These are phyloP conservation scores for Phytophthora capsici DNA, from an alignment of 352 stramenopile species.

Conservation along the genomic window DNA sequence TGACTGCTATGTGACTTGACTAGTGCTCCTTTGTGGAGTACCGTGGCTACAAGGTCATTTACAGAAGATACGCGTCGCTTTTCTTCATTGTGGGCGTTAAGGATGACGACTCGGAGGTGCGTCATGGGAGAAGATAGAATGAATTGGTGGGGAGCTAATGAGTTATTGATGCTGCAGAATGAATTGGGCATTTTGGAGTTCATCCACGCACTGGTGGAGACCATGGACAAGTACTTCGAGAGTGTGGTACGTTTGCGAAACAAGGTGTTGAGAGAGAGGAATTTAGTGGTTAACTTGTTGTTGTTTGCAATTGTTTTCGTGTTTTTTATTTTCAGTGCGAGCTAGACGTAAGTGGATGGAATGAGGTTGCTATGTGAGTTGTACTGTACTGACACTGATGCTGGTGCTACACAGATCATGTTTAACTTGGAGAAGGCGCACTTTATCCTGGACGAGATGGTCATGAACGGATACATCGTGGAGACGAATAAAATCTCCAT, in stretches of 20 bases:
- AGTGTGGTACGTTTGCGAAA: constrained; percentile 88
- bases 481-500: constrained; percentile 99
- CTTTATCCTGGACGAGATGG: constrained; percentile 95
- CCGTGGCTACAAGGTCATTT: constrained; percentile 99
- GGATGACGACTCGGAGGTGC: constrained; percentile 92
- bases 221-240: constrained; percentile 99
- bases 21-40: constrained; percentile 99
- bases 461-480: constrained; percentile 99
- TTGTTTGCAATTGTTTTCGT: constrained; percentile 4
- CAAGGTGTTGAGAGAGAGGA: background rate
- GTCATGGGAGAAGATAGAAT: background rate
- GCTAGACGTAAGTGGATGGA: constrained; percentile 69
- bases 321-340: constrained; percentile 69
- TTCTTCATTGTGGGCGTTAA: constrained; percentile 99
- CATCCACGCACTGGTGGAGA: constrained; percentile 99
- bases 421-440: constrained; percentile 93
- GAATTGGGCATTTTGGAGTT: constrained; percentile 99
- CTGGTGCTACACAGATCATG: constrained; percentile 76
- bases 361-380: background rate
- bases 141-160: background rate
- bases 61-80: constrained; percentile 98
- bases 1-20: background rate
- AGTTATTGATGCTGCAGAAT: constrained; percentile 82
- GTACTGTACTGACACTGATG: constrained; percentile 3
- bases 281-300: too few species aligned